Evolutionary conservation across 2,329 filamentous ascomycete genomes (phyloP), one percentile per base, ranked within the genome.

Genomic region (Drechslerella coelobrocha): DNA sequence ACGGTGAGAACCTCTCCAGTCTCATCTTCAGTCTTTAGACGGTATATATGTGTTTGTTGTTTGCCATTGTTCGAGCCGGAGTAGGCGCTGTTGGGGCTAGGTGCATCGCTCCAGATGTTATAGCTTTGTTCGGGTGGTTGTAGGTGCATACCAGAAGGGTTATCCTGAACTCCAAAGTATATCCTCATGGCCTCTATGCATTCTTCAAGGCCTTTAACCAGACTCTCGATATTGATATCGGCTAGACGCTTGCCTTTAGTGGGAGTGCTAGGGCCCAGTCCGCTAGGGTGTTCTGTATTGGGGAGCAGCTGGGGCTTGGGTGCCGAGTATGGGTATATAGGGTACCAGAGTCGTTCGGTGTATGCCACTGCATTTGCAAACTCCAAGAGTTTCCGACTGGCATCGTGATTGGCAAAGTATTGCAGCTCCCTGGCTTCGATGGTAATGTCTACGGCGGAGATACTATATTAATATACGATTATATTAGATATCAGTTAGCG

Each of bases 161-260:
- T 14, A 10, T 39, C 34, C 12, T 4, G 34, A n/a, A 6, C 4
- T 14, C 17, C 34, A 3, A 39, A 39, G 17, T 39, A n/a, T 4
- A n/a, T 14, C 17, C 12, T 39, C 2, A n/a, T n/a, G 17, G 17
- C 17, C 12, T 5, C 4, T 4, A 68, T 47, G 1, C 62, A 55
- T 10, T n/a, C 39, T 29, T 41, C 24, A 27, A 68, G 41, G 2
- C 62, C 62, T 10, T 17, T 47, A 24, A 59, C 24, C 5, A 68
- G 31, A 31, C 60, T 48, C 14, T 68, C 41, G 7, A 50, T 41
- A 1, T 29, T 50, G n/a, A 68, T 55, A 48, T 68, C 54, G 4
- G 48, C 54, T 2, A 54, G 8, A 23, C 54, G 24, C 24, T 23
- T 37, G 10, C 62, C 62, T 3, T 60, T 29, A 1, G 60, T 17